Base-by-base conservation (phyloP, 2,329 filamentous ascomycete genomes). In the Annulohypoxylon truncatum region DNA sequence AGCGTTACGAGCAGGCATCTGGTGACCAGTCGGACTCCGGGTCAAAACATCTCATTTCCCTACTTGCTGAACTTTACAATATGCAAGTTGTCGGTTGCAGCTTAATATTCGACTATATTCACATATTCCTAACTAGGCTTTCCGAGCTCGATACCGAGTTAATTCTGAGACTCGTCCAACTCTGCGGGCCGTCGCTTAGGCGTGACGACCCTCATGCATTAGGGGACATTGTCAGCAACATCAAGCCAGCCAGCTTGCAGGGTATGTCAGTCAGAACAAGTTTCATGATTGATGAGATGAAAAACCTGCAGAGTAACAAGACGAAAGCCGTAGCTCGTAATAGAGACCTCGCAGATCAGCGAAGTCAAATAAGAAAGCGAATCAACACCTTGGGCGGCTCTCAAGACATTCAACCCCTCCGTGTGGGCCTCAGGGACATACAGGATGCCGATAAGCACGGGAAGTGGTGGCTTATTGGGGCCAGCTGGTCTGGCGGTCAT, bases 381-480 rank as follows among this genome's bases (percentile, higher is more conserved):
- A 83, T 99, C 4, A 92, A 94, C 1, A 89, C 91, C 3, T 82
- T 99, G 35, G 96, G 92, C 75, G 73, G 76, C 18, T 70, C 79
- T 81, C 72, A 77, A 82, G 73, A 87, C 83, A 64, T 82, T 92
- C 63, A 93, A 65, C 93, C 96, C 3, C 84, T 99, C 64, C 89
- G 93, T 7, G 90, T 97, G 61, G 89, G 92, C 9, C 84, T 97
- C 3, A 84, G 86, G 35, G 96, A 99, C 74, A 92, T 99, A 54
- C 89, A 89, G 68, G 88, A 94, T 67, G 90, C 91, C 0, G 92
- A 95, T 40, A 95, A 92, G 76, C 92, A 90, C 76, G 96, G 96
- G 0, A 97, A 97, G 81, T 99, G 96, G 96, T 99, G 96, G 96
- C 87, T 98, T 18, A 92, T 98, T 4, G 96, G 96, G 54, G 95